phyloP scores from a whole-genome alignment of 352 stramenopile species.

The Pythium folliculosum region DNA sequence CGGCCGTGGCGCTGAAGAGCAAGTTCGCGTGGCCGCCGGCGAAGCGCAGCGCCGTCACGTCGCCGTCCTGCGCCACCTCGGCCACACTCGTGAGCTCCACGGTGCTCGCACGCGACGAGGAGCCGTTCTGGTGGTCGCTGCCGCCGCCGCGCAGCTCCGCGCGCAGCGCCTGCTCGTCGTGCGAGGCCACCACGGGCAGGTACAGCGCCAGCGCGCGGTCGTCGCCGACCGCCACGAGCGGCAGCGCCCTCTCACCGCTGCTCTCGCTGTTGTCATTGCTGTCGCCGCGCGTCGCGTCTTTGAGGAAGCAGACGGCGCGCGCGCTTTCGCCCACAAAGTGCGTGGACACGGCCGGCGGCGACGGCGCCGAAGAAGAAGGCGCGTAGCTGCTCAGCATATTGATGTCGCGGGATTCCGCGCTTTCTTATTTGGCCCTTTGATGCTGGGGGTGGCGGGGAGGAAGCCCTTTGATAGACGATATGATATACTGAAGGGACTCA shows the following conservation, averaged over 20 bases:
- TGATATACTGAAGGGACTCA: background rate
- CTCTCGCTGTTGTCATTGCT: conserved; percentile 10
- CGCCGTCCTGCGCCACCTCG: conserved; percentile 49
- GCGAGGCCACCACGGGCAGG: conserved; percentile 44
- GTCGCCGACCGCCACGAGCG: conserved; percentile 58
- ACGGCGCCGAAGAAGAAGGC: background rate
- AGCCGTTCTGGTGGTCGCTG: no score
- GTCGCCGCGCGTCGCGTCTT: conserved; percentile 40
- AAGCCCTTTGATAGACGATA: conserved; percentile 16
- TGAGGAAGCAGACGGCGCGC: conserved; percentile 60
- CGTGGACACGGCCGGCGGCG: conserved; percentile 36
- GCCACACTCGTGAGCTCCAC: conserved; percentile 53
- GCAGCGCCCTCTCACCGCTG: conserved; percentile 36
- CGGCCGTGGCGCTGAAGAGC: conserved; percentile 63
- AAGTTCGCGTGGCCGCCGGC: conserved; percentile 48
- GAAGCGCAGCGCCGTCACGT: conserved; percentile 69
- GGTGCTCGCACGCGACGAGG: background rate
- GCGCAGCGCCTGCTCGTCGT: conserved; percentile 47
- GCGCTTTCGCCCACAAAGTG: conserved; percentile 72
- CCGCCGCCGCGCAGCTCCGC: conserved; percentile 29
- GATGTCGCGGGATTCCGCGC: conserved; percentile 8
- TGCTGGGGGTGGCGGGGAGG: conserved; percentile 9
- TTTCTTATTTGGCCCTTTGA: background rate
- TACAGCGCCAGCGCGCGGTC: conserved; percentile 57
- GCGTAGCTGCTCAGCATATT: conserved; percentile 36